phyloP scores from a whole-genome alignment of 2,329 filamentous ascomycete genomes.

The Berkeleyomyces basicola region DNA sequence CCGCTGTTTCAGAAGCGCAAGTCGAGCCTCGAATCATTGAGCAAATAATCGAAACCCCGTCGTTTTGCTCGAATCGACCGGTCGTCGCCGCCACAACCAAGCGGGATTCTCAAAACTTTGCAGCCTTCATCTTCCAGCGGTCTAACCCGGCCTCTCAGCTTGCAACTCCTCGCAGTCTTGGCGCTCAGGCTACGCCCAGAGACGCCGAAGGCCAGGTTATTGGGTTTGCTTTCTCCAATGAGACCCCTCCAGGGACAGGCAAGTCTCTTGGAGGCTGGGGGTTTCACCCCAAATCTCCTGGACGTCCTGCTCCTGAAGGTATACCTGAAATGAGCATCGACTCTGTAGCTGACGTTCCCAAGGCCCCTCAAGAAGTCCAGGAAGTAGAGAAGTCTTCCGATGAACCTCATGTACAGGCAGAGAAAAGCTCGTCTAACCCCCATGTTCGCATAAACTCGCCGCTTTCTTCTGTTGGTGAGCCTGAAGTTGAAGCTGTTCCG shows the following conservation, averaged over 20 bases:
- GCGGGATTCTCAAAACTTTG: constrained; percentile 32
- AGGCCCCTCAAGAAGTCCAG: background rate
- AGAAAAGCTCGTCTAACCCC: constrained; percentile 1
- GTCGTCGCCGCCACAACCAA: background rate
- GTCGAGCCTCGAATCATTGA: background rate
- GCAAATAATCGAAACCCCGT: constrained; percentile 3
- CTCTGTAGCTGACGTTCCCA: background rate
- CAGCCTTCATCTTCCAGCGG: constrained; percentile 40
- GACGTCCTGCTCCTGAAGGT: background rate
- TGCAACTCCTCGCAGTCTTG: constrained; percentile 32
- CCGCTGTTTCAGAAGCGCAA: background rate
- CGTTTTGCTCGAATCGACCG: background rate
- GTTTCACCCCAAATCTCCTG: constrained; percentile 7
- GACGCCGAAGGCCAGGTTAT: constrained; percentile 38
- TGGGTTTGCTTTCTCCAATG: constrained; percentile 37
- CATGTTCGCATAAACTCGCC: constrained; percentile 16
- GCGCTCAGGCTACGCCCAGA: constrained; percentile 34
- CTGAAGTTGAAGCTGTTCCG: constrained; percentile 20
- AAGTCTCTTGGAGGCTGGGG: constrained; percentile 5
- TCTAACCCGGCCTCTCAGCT: constrained; percentile 35
- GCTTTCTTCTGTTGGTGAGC: constrained; percentile 26
- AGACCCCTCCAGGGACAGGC: constrained; percentile 20
- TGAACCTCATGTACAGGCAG: background rate
- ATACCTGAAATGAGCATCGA: background rate
- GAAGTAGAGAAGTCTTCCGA: background rate